Base-by-base conservation (phyloP, 2,329 filamentous ascomycete species). In the Ophiostoma montium region DNA sequence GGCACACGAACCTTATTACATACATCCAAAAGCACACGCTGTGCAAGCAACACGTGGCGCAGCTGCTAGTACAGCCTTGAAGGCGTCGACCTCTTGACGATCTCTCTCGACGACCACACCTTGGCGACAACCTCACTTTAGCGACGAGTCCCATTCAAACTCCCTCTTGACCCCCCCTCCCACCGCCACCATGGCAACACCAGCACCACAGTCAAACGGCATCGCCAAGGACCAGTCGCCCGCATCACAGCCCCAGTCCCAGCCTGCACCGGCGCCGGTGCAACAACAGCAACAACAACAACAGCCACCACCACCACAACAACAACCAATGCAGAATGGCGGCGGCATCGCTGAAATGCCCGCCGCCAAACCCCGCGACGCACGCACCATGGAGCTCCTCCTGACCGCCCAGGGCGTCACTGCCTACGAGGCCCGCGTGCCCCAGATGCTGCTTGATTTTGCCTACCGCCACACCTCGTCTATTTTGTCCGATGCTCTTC, bases 391-490 rank as follows among this genome's bases (percentile, higher is more conserved):
- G 58, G 85, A 90, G 66, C 77, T 89, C 16, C 76, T 92, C 47
- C 78, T 92, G 45, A 82, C 81, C 18, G 83, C 82, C 8, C 82
- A 88, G 58, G 85, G 85, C 60, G 84, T 90, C 10, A 80, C 82
- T 5, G 74, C 81, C 36, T 92, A 87, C 70, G 85, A 90, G 63
- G 78, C 84, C 63, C 84, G 86, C 59, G 85, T 92, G 1, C 86
- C 86, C 0, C 75, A 90, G 1, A 79, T 89, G 51, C 79, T 92
- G 45, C 80, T 92, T 62, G 86, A 92, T 68, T 90, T 90, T 61
- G 84, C 86, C 45, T 92, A 92, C 72, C 80, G 86, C 35, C 85
- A 88, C 70, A 86, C 82, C 10, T 79, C 78, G 1, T 74, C 76
- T 50, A 72, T 89, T 33, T 76, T 89, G 18, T 78, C 70, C 56